phyloP scores from a whole-genome alignment of 192 early-diverging fungal species.

The Obelidium mucronatum region DNA sequence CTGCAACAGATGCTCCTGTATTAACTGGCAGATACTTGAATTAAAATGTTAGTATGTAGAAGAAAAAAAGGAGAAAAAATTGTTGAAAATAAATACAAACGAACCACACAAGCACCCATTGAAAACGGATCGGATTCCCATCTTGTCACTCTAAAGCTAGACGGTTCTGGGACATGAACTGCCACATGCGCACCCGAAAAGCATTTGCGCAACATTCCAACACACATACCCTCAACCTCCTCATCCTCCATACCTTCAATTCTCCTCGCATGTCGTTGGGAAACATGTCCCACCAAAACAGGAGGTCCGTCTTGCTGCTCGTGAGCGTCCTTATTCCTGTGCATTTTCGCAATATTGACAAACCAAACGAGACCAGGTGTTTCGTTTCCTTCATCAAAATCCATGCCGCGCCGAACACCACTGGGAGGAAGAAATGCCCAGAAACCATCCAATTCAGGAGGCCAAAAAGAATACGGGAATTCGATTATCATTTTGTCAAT shows the following conservation, averaged over 20 bases:
- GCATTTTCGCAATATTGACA: constrained; percentile 28
- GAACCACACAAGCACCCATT: constrained; percentile 37
- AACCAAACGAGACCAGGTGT: constrained; percentile 17
- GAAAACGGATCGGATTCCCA: constrained; percentile 57
- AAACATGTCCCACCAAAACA: constrained; percentile 26
- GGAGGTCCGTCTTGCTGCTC: not conserved
- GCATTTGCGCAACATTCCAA: constrained; percentile 9
- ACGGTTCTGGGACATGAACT: constrained; percentile 30
- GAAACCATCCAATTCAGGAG: constrained; percentile 18
- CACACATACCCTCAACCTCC: constrained; percentile 22
- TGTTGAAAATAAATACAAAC: not conserved
- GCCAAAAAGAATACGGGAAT: constrained; percentile 23
- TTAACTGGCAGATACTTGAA: constrained; percentile 50
- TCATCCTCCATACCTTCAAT: constrained; percentile 26
- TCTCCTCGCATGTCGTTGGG: constrained; percentile 12
- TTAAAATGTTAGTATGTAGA: not conserved
- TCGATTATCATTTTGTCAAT: constrained; percentile 52
- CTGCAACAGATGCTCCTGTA: constrained; percentile 31
- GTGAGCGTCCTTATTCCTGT: not conserved
- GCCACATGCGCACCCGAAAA: constrained; percentile 1
- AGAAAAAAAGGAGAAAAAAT: not conserved
- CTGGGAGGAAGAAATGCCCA: constrained; percentile 23
- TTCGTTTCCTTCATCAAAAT: constrained; percentile 32
- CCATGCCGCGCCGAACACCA: constrained; percentile 17
- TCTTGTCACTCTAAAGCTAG: constrained; percentile 41